A percentile compares a stretch with the other conserved stretches of the same genome.
Conservation (phyloP, 768 basidiomycete species). For the Tylopilus intermedius region DNA sequence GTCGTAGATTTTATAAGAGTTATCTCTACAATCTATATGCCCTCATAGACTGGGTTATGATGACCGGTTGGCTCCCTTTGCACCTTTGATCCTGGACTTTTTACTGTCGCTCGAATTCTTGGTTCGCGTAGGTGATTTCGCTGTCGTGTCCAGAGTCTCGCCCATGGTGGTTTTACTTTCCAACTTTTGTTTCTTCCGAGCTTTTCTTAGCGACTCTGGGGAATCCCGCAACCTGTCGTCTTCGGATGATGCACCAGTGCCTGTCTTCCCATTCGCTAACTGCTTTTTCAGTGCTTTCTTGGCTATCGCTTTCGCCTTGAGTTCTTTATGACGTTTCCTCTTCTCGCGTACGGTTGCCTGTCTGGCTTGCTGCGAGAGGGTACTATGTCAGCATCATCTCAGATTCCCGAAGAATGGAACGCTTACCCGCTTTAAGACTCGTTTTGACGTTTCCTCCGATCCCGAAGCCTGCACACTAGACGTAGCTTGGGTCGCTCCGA, state of each 20-base stretch:
- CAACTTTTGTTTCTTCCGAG: constrained; percentile 17
- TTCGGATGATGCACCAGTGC: background rate
- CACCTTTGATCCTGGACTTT: constrained; percentile 2
- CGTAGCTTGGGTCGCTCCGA: constrained; percentile 20
- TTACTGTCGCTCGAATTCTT: background rate
- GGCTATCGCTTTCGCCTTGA: constrained; percentile 37
- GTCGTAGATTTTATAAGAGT: constrained; percentile 4
- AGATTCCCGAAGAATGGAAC: background rate
- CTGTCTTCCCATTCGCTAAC: background rate
- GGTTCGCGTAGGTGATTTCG: constrained; percentile 1
- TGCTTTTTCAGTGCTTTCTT: constrained; percentile 25
- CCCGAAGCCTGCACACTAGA: background rate
- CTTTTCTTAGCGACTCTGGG: constrained; percentile 2
- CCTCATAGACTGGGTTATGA: constrained; percentile 3
- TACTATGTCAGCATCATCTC: background rate
- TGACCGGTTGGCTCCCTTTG: background rate
- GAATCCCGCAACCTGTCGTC: background rate
- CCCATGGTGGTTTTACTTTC: background rate
- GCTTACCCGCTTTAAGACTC: constrained; percentile 60
- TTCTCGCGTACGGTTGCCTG: constrained; percentile 41
- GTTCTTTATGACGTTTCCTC: constrained; percentile 45
- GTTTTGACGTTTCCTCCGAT: constrained; percentile 43
- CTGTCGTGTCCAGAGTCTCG: background rate
- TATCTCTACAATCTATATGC: constrained; percentile 9
- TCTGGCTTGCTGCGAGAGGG: constrained; percentile 41